These are phyloP conservation scores for Flaveria linearis DNA, from an alignment of 129 eudicot species.

Conservation along the genomic window DNA sequence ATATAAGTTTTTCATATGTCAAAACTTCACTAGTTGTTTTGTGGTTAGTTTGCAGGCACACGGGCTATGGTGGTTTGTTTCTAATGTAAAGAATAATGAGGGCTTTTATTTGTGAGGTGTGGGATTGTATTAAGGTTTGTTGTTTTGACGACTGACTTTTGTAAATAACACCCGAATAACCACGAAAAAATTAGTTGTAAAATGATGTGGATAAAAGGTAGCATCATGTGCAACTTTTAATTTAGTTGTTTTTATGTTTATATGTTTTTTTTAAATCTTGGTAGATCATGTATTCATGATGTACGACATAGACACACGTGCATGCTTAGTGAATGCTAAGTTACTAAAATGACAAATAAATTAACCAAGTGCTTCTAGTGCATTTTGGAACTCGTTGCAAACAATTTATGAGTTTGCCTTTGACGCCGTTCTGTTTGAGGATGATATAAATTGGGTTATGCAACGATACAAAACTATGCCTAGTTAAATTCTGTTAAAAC, in stretches of 20 bases:
- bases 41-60: not conserved
- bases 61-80: conserved; percentile 9
- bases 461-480: not conserved
- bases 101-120: conserved; percentile 25
- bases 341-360: no score
- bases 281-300: not conserved
- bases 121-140: conserved; percentile 35
- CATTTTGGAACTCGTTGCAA: no score
- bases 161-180: conserved; percentile 36
- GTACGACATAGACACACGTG: no score
- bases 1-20: not conserved
- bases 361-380: no score
- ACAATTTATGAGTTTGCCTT: no score
- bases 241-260: not conserved
- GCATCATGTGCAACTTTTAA: conserved; percentile 25
- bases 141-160: conserved; percentile 26
- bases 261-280: not conserved
- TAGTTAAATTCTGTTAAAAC: no score
- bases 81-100: conserved; percentile 9
- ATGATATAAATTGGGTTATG: not conserved
- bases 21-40: not conserved
- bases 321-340: no score
- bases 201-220: conserved; percentile 22
- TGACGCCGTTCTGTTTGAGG: not conserved
- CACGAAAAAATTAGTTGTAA: conserved; percentile 19